Evolutionary conservation across 306 rosid genomes (phyloP), one percentile per base, ranked within the genome.

Genomic region (Lithocarpus polystachyus): DNA sequence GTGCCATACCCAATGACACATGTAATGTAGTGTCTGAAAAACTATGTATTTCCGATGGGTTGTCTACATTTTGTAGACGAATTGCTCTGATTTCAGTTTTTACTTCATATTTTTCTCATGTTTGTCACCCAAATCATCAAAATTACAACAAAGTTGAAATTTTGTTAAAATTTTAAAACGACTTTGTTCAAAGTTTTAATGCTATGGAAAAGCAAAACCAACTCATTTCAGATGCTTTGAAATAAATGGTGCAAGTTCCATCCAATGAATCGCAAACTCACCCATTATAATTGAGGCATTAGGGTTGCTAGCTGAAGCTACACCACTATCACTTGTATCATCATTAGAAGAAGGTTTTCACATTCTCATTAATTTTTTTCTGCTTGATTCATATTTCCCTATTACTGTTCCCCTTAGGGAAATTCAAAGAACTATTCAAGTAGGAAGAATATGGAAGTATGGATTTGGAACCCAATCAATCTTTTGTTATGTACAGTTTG

Each of bases 1-100:
- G 31, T 56, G 51, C 52, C 79, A 45, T 29, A 14, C 10, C 43
- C 69, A 26, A 15, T 26, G 40, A 28, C 53, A 18, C 67, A 64
- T 68, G 79, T 65, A 72, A 72, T 67, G 26, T 52, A 71, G 17
- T 9, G n/a, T 45, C 11, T 55, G 56, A 19, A 15, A 56, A 68
- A 35, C 48, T 4, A 18, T 19, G 5, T 64, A 22, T 28, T 28
- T 59, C 54, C 20, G 9, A 29, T 67, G 74, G 35, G 62, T 24
- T 26, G 15, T 53, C 70, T 71, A 43, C 52, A 60, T 75, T 48
- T 75, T 71, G 51, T 79, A 70, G 77, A 33, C 15, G 72, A 5
- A 29, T 71, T 52, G 56, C 71, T 67, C 48, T 65, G 22, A 19
- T 18, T 1, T 65, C 48, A 33, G 33, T 31, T 33, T 67, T 33